Evolutionary conservation across 768 basidiomycete species (phyloP), one percentile per base, ranked within the genome.

Genomic region (Naganishia vishniacii): DNA sequence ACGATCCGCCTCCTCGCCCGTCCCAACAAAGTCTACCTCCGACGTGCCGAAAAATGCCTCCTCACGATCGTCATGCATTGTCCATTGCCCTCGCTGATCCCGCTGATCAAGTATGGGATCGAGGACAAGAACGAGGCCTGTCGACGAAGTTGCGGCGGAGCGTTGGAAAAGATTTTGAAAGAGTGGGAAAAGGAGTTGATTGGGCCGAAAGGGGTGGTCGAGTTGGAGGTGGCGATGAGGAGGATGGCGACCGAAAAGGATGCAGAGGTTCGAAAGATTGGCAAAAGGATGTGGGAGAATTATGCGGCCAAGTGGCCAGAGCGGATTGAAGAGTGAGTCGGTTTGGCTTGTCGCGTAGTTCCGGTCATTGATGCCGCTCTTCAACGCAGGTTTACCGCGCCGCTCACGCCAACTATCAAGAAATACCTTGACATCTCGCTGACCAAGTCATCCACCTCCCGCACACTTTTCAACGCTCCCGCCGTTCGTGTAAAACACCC

Each of bases 11-110:
- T 80, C 28, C 77, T 79, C 37, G 77, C 74, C 41, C 66, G 77
- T 28, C 78, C 79, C 12, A 79, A 80, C 73, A 80, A 80, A 64
- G 77, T 80, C 40, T 79, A 78, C 68, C 66, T 79, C 58, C 69
- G 75, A 32, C 72, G 79, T 11, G 70, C 79, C 9, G 71, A 75
- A 42, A 71, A 77, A 59, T 77, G 75, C 46, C 65, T 79, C 7
- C 31, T 64, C 23, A 72, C 71, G 15, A 78, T 80, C 64, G 70
- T 79, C 63, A 67, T 70, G 0, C 73, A 79, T 61, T 79, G 79
- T 56, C 61, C 61, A 2, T 28, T 53, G 6, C 65, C 65, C 7
- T 72, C 69, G 1, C 67, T 79, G 11, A 65, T 72, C n/a, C 61
- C 70, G 0, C 71, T 80, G 44, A 20, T 79, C 25, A 68, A 64